Evolutionary conservation across 768 basidiomycete species (phyloP).

Genomic region (Phylloporus scabripes): DNA sequence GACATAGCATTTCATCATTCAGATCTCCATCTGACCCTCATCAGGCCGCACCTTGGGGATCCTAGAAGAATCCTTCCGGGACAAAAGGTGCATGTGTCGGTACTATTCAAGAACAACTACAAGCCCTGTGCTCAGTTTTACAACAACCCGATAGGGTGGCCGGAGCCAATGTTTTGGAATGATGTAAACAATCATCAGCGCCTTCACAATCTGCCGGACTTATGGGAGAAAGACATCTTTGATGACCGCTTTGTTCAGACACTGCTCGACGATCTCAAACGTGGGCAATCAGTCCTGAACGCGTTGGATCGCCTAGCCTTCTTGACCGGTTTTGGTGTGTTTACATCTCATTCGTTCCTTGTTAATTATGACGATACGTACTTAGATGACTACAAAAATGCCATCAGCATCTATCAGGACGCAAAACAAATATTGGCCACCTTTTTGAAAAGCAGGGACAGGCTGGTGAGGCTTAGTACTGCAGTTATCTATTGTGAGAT

Average conservation of each 20-base stretch:
- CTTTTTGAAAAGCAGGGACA: conserved; percentile 14
- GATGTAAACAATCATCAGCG: conserved; percentile 18
- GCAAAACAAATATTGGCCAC: conserved; percentile 8
- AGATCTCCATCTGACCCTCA: conserved; percentile 4
- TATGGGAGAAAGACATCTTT: conserved; percentile 30
- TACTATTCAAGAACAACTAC: conserved; percentile 27
- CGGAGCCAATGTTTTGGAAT: conserved; percentile 29
- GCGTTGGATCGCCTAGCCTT: conserved; percentile 26
- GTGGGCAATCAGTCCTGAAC: conserved; percentile 15
- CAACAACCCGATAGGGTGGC: conserved; percentile 21
- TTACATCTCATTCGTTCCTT: not conserved
- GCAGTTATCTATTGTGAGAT: conserved; percentile 25
- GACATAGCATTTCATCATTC: not conserved
- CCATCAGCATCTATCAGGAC: not conserved
- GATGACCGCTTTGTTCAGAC: conserved; percentile 16
- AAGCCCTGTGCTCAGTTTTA: conserved; percentile 22
- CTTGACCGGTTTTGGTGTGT: conserved; percentile 27
- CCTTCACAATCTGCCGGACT: conserved; percentile 11
- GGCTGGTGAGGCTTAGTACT: conserved; percentile 20
- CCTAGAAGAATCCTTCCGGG: conserved; percentile 25
- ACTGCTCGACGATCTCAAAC: conserved; percentile 17
- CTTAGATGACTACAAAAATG: conserved; percentile 16
- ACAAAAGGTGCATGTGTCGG: conserved; percentile 31
- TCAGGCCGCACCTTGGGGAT: conserved; percentile 24
- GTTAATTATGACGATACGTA: not conserved